These are phyloP conservation scores for Colletotrichum spinosum DNA, from an alignment of 2,329 filamentous ascomycete genomes.

Conservation along the genomic window DNA sequence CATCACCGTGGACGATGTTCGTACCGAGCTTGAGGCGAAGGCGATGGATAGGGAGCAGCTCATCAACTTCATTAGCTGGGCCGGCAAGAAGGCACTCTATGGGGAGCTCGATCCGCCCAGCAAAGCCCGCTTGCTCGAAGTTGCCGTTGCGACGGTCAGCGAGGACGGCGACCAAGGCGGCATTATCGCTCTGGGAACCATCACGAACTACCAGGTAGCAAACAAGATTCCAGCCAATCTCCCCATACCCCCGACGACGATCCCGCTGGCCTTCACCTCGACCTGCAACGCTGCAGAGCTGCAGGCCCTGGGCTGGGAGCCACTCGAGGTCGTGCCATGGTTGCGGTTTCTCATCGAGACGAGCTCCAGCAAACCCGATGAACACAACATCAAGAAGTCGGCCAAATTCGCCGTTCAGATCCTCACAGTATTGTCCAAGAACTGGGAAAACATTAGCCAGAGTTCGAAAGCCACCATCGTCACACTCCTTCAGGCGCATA, in stretches of 20 bases:
- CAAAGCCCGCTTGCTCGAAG: slow-evolving; percentile 78
- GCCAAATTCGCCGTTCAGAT: slow-evolving; percentile 81
- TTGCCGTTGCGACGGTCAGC: slow-evolving; percentile 79
- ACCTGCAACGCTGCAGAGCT: slow-evolving; percentile 75
- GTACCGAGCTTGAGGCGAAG: slow-evolving; percentile 82
- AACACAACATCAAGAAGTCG: slow-evolving; percentile 78
- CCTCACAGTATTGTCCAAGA: slow-evolving; percentile 84
- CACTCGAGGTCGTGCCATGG: slow-evolving; percentile 89
- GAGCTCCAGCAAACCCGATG: slow-evolving; percentile 66
- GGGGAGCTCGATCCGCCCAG: slow-evolving; percentile 78
- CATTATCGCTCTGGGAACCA: slow-evolving; percentile 81
- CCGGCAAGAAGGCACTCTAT: slow-evolving; percentile 76
- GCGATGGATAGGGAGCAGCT: slow-evolving; percentile 84
- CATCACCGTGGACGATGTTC: slow-evolving; percentile 89
- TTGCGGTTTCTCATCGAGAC: slow-evolving; percentile 82
- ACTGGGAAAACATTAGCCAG: slow-evolving; percentile 84
- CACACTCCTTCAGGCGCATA: slow-evolving; percentile 72
- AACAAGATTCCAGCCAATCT: slow-evolving; percentile 83
- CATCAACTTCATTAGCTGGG: slow-evolving; percentile 86
- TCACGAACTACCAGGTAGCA: slow-evolving; percentile 80
- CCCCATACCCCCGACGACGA: slow-evolving; percentile 83
- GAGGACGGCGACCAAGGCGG: slow-evolving; percentile 70
- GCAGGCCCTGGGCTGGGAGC: slow-evolving; percentile 85
- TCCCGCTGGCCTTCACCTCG: slow-evolving; percentile 87
- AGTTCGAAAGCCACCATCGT: slow-evolving; percentile 74